Conservation (phyloP, 2,329 filamentous ascomycete species). For the Ophiostoma perfectum region DNA sequence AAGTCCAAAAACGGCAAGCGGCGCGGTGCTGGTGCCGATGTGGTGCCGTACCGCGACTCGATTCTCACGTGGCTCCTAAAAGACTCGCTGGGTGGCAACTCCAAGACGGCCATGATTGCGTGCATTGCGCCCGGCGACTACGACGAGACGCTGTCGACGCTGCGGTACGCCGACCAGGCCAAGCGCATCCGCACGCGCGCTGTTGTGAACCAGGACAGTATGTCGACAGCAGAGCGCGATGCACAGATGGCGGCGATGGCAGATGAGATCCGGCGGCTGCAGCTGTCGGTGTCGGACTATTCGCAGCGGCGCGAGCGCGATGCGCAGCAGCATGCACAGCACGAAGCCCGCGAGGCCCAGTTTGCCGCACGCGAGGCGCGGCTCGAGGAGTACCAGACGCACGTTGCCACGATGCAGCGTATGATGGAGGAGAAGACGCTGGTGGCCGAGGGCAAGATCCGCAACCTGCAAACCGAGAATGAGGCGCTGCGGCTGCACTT, state of each 20-base stretch:
- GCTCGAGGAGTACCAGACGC: constrained; percentile 89
- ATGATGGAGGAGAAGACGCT: constrained; percentile 92
- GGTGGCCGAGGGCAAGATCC: constrained; percentile 90
- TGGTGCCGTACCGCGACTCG: constrained; percentile 91
- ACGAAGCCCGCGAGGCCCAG: constrained; percentile 62
- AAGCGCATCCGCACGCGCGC: constrained; percentile 95
- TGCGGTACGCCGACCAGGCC: constrained; percentile 95
- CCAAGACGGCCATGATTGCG: constrained; percentile 98
- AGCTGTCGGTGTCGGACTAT: constrained; percentile 65
- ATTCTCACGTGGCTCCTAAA: constrained; percentile 81
- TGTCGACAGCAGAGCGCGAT: constrained; percentile 87
- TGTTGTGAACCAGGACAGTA: constrained; percentile 90
- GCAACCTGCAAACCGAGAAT: constrained; percentile 81
- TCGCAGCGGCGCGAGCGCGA: constrained; percentile 67
- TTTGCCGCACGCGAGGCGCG: constrained; percentile 60
- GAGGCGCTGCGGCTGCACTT: constrained; percentile 83
- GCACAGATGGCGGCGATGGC: constrained; percentile 92
- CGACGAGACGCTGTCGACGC: constrained; percentile 90
- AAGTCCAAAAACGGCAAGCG: constrained; percentile 44
- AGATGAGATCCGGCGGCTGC: constrained; percentile 82
- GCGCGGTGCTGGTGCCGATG: constrained; percentile 45
- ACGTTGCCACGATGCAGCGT: constrained; percentile 83
- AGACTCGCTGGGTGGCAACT: constrained; percentile 92
- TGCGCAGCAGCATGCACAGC: constrained; percentile 42
- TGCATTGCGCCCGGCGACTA: constrained; percentile 95